Conservation (phyloP, 2,329 filamentous ascomycete species). For the Apiospora koreana region DNA sequence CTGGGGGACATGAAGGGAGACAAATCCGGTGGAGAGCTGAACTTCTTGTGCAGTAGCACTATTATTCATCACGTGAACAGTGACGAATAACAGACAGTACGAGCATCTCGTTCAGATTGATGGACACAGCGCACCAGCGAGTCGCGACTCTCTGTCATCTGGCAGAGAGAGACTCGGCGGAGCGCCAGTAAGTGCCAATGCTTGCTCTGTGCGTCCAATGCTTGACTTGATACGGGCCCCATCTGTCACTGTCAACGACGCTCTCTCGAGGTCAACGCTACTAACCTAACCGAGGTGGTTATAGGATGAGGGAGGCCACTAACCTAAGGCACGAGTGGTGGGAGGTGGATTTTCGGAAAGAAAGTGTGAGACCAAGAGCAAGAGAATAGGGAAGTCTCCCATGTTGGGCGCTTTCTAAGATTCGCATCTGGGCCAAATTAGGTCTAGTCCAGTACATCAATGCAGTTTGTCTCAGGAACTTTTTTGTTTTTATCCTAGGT, state of each 20-base stretch:
- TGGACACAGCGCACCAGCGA: neutral
- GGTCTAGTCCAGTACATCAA: neutral
- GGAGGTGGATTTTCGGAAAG: neutral
- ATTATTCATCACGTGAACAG: neutral
- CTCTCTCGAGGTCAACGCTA: neutral
- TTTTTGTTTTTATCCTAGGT: neutral
- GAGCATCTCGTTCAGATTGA: neutral
- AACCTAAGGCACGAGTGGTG: neutral
- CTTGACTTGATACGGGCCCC: neutral
- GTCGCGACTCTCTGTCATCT: neutral
- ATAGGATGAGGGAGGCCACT: neutral
- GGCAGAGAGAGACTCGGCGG: neutral
- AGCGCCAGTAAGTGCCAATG: neutral
- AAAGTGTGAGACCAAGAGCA: neutral
- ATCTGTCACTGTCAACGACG: neutral
- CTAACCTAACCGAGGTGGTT: neutral
- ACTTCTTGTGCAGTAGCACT: neutral
- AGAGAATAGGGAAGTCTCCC: neutral
- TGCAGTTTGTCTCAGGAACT: neutral
- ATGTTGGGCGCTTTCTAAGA: neutral
- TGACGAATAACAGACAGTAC: neutral
- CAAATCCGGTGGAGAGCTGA: neutral
- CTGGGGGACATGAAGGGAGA: neutral
- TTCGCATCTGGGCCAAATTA: neutral
- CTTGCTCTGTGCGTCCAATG: neutral